Conservation (phyloP, 257 asterid genomes). For the Fraxinus americana region DNA sequence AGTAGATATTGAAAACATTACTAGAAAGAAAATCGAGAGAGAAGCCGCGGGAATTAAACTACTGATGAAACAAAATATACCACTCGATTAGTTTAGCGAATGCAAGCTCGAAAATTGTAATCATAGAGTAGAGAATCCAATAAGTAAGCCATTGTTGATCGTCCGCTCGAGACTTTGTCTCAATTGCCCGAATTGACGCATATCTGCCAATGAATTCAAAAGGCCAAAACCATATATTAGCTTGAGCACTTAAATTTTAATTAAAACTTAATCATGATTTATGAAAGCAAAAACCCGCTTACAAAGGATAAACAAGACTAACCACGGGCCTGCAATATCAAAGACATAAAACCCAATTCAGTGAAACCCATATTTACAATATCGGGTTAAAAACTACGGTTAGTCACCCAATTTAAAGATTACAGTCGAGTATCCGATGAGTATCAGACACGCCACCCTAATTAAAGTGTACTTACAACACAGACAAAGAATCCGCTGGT, state of each 20-base stretch:
- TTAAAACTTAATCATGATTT: neutral
- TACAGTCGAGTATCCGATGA: too few species aligned
- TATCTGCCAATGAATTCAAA: slow-evolving; percentile 53
- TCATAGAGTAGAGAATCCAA: slow-evolving; percentile 97
- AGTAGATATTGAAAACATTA: neutral
- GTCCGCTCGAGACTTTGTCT: slow-evolving; percentile 80
- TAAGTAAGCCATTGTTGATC: slow-evolving; percentile 99
- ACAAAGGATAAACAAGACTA: slow-evolving; percentile 89
- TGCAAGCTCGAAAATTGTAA: slow-evolving; percentile 92
- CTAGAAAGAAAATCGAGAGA: neutral
- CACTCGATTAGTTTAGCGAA: slow-evolving; percentile 89
- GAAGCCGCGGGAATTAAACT: too few species aligned
- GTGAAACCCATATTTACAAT: slow-evolving; percentile 1
- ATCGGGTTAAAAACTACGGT: neutral
- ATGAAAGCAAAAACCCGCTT: slow-evolving; percentile 39
- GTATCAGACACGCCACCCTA: too few species aligned
- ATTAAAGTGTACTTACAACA: too few species aligned
- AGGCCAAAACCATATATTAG: slow-evolving; percentile 6
- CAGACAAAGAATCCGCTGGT: neutral
- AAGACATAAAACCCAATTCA: slow-evolving; percentile 16
- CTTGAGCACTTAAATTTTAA: neutral
- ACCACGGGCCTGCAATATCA: slow-evolving; percentile 85
- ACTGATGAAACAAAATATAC: slow-evolving; percentile 33
- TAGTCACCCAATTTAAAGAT: too few species aligned
- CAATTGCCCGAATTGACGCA: slow-evolving; percentile 94